Evolutionary conservation across 495 filamentous ascomycete genomes (phyloP).

Genomic region (Oidiodendron maius): DNA sequence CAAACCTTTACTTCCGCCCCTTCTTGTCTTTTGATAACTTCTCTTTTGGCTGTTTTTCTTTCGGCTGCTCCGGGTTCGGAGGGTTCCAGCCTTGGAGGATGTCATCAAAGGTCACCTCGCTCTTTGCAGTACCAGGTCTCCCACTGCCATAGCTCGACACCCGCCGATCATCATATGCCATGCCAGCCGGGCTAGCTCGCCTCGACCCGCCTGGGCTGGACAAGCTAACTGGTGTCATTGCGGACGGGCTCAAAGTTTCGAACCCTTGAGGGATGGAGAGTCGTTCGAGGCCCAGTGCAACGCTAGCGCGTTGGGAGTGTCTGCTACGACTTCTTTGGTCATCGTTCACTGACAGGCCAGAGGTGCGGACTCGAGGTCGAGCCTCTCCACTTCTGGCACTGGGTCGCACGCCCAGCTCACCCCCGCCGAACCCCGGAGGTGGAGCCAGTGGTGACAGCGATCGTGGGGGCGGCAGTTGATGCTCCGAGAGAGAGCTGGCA

Average conservation of each 20-base stretch:
- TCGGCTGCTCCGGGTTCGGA: constrained; percentile 30
- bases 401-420: constrained; percentile 14
- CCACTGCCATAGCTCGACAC: background rate
- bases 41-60: constrained; percentile 38
- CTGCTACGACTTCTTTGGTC: constrained; percentile 1
- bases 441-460: constrained; percentile 13
- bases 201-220: background rate
- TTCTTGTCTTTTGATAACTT: too few species aligned
- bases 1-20: background rate
- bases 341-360: too few species aligned
- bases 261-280: constrained; percentile 10
- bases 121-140: background rate
- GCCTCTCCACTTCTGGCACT: constrained; percentile 2
- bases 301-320: constrained; percentile 11
- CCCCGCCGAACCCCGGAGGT: constrained; percentile 18
- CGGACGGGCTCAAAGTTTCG: constrained; percentile 1
- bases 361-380: background rate
- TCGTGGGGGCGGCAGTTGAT: background rate
- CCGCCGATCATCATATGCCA: background rate
- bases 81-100: constrained; percentile 53
- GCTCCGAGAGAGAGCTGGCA: background rate
- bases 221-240: background rate
- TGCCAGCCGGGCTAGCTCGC: background rate
- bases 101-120: constrained; percentile 53
- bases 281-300: constrained; percentile 20